phyloP scores from a whole-genome alignment of 306 rosid species.

The Prunus davidiana region DNA sequence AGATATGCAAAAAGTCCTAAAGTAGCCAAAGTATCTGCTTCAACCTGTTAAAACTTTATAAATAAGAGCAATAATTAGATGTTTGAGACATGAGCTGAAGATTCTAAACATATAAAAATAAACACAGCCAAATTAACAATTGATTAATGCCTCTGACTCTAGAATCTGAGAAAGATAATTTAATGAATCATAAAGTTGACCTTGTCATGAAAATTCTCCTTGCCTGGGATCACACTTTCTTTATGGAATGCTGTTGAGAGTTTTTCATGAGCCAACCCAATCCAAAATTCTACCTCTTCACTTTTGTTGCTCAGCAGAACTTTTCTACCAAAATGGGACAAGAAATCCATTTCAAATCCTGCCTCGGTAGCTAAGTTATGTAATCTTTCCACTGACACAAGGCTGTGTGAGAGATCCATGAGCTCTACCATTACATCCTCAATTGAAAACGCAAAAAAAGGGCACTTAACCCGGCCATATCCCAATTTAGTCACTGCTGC shows the following conservation, averaged over 20 bases:
- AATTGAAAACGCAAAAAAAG: constrained; percentile 20
- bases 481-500: constrained; percentile 64
- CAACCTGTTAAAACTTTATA: constrained; percentile 40
- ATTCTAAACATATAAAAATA: neutral
- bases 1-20: constrained; percentile 69
- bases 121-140: neutral
- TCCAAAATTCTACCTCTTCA: constrained; percentile 70
- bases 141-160: constrained; percentile 9
- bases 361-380: constrained; percentile 59
- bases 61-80: constrained; percentile 16
- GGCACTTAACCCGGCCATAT: constrained; percentile 23
- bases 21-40: constrained; percentile 51
- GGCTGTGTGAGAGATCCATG: constrained; percentile 52
- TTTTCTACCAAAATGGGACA: constrained; percentile 59
- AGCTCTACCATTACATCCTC: constrained; percentile 50
- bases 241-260: constrained; percentile 47
- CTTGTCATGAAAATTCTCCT: constrained; percentile 42
- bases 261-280: constrained; percentile 63
- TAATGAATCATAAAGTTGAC: constrained; percentile 34
- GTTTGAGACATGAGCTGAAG: constrained; percentile 6
- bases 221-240: constrained; percentile 30
- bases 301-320: constrained; percentile 48
- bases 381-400: constrained; percentile 58
- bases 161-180: neutral
- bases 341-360: constrained; percentile 55